Evolutionary conservation across 176 grass and related monocot genomes (phyloP), one percentile per base, ranked within the genome.

Genomic region (Bonia amplexicaulis): DNA sequence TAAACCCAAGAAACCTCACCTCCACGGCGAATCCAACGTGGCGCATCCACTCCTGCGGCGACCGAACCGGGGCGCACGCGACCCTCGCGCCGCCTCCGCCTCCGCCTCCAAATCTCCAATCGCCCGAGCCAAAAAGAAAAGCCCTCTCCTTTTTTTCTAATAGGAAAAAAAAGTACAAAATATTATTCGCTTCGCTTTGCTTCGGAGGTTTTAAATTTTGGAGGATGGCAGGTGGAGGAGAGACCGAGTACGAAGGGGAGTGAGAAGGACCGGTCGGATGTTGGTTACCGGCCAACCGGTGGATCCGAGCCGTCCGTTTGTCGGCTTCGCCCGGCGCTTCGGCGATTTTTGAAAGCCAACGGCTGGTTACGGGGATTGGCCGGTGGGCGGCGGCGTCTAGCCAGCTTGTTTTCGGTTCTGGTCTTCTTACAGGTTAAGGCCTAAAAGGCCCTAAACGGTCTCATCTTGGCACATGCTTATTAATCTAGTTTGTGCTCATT

Each of bases 341-440:
- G 42, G 58, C 67, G 42, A 44, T 0, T 78, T 83, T 92, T 89
- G 84, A 92, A 92, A 63, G 39, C 61, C 83, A 92, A 83, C 90
- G 79, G 83, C 80, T 76, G 85, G 49, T 74, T 47, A 79, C 76
- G 1, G 76, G 59, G n/a, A 17, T 5, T 79, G 42, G 58, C 42
- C 76, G 14, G 76, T 78, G 41, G 42, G 40, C 58, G 76, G 33
- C 4, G 33, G 33, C 33, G 33, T 4, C 33, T 35, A 35, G 33
- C 4, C 33, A 35, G 33, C 33, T 35, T 35, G 33, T 35, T 35
- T 35, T 35, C 33, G 33, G 33, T 35, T 35, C 31, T 35, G 4
- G 33, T 35, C 33, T 35, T 35, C 33, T 4, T 35, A 35, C 33
- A 35, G 33, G 4, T 35, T 2, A 3, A 35, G 4, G 33, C 33